Base-by-base conservation (phyloP, 257 asterid genomes). In the Eustoma russellianum region DNA sequence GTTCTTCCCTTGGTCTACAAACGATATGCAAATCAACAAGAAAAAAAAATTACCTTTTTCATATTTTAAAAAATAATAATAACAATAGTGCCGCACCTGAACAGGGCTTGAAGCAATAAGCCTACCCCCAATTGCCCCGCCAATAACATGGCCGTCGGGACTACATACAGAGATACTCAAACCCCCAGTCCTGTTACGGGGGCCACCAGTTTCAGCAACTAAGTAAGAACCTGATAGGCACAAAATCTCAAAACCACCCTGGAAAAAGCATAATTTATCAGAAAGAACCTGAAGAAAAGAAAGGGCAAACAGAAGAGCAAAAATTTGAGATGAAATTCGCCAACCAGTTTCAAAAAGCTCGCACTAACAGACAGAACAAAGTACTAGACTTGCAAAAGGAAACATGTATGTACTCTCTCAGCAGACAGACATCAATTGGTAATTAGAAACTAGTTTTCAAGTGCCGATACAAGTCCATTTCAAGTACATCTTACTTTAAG, bases 91-190 rank as follows among this genome's bases (percentile, higher is more conserved):
- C 24, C 3, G 12, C 52, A 83, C 86, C 88, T 83, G 93, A 30
- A 74, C 78, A 7, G 79, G 75, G 48, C 62, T 69, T 46, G 84
- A 76, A 1, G 92, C 92, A 7, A 72, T 60, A 40, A 82, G 84
- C 55, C 68, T 71, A 46, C 92, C 92, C 53, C 87, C 92, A 53
- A 82, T 54, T 18, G 88, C 88, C 64, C 93, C 93, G 2, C 93
- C 93, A 48, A 83, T 68, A 18, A 83, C 70, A 35, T 72, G 85
- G 33, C 88, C 88, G 60, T 83, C 85, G 13, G 85, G 81, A 68
- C 85, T 73, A 59, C 83, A 77, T 28, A 83, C 74, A 12, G 93
- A 83, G 43, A 83, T 69, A 58, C 88, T 83, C 49, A 80, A 50
- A 54, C 93, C 93, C 50, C 93, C 88, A 13, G 81, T 75, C 16